Evolutionary conservation across 768 basidiomycete species (phyloP).

Genomic region (Astraeus odoratus): DNA sequence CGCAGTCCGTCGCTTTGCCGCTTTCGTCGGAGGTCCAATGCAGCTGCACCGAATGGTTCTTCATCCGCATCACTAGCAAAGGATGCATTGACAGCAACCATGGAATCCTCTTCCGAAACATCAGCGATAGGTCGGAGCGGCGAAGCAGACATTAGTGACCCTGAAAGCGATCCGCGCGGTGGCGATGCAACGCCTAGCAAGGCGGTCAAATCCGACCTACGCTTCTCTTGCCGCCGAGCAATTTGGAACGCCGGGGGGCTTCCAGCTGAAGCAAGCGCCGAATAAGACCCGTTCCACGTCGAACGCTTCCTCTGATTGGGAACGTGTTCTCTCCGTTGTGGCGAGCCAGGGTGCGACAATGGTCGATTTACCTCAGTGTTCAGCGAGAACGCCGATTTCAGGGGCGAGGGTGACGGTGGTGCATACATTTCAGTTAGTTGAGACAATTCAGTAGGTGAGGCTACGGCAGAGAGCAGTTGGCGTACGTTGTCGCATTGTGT

Average conservation of each 20-base stretch:
- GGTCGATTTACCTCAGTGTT: constrained; percentile 32
- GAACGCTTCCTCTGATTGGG: constrained; percentile 44
- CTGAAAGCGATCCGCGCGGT: constrained; percentile 28
- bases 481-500: constrained; percentile 79
- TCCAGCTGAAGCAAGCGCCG: constrained; percentile 41
- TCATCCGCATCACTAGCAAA: constrained; percentile 18
- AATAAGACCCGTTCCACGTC: constrained; percentile 71
- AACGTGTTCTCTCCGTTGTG: constrained; percentile 12
- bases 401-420: constrained; percentile 68
- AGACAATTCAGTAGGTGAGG: constrained; percentile 61
- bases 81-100: constrained; percentile 16
- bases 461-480: constrained; percentile 69
- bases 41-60: constrained; percentile 52
- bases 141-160: constrained; percentile 34
- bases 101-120: constrained; percentile 31
- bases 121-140: constrained; percentile 21
- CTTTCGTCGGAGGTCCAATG: constrained; percentile 52
- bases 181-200: constrained; percentile 31
- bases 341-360: constrained; percentile 35
- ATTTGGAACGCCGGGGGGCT: constrained; percentile 37
- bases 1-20: constrained; percentile 46
- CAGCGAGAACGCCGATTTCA: constrained; percentile 19
- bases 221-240: constrained; percentile 42
- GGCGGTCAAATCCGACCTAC: constrained; percentile 47
- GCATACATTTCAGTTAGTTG: constrained; percentile 88